phyloP scores from a whole-genome alignment of 1,284 basidiomycete species.

The Papiliotrema terrestris region DNA sequence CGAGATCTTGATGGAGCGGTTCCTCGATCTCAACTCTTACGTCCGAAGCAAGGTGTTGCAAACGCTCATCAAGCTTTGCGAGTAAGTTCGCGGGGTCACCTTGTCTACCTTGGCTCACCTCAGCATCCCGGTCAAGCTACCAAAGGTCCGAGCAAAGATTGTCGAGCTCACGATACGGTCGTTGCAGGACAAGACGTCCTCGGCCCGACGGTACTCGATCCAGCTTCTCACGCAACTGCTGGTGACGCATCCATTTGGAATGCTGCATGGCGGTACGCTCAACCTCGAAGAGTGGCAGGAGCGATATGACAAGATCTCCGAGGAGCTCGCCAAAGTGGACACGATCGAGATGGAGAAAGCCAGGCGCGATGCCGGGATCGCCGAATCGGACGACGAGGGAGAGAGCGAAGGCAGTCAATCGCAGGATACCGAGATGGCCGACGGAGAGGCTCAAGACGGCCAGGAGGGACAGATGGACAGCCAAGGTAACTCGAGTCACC shows the following conservation, averaged over 20 bases:
- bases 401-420: slow-evolving; percentile 29
- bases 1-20: slow-evolving; percentile 77
- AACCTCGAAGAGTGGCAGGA: slow-evolving; percentile 70
- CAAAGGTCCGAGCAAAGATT: slow-evolving; percentile 76
- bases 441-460: slow-evolving; percentile 19
- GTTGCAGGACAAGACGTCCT: slow-evolving; percentile 85
- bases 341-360: slow-evolving; percentile 53
- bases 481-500: slow-evolving; percentile 7
- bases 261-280: slow-evolving; percentile 79
- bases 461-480: slow-evolving; percentile 21
- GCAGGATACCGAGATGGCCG: slow-evolving; percentile 47
- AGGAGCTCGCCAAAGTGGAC: slow-evolving; percentile 60
- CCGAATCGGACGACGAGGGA: slow-evolving; percentile 56
- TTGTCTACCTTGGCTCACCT: slow-evolving; percentile 14
- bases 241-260: slow-evolving; percentile 83
- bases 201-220: slow-evolving; percentile 81
- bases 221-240: slow-evolving; percentile 73
- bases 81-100: slow-evolving; percentile 47
- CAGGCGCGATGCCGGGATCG: slow-evolving; percentile 46
- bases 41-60: slow-evolving; percentile 83
- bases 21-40: slow-evolving; percentile 84
- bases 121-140: slow-evolving; percentile 70
- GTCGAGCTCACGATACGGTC: slow-evolving; percentile 72
- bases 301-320: slow-evolving; percentile 57
- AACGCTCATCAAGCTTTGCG: slow-evolving; percentile 66